phyloP scores from a whole-genome alignment of 1,139 yeast species.

The Yamadazyma trypodendri region DNA sequence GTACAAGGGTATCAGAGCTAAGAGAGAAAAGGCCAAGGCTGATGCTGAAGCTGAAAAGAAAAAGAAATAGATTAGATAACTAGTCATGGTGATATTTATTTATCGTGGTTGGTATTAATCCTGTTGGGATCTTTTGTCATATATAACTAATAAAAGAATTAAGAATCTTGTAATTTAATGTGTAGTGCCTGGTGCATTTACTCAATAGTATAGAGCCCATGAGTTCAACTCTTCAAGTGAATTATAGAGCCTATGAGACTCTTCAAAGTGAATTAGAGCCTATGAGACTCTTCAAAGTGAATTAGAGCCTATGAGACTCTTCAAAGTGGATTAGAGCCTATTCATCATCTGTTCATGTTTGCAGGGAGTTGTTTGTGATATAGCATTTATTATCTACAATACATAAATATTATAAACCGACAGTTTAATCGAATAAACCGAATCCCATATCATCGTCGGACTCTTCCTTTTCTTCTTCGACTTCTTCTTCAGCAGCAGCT shows the following conservation, averaged over 20 bases:
- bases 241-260: too few relatives aligned
- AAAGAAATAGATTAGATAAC: slow-evolving; percentile 63
- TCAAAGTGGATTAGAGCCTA: too few relatives aligned
- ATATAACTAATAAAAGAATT: slow-evolving; percentile 3
- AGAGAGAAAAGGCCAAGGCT: slow-evolving; percentile 96
- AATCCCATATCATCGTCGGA: slow-evolving; percentile 86
- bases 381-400: slow-evolving; percentile 4
- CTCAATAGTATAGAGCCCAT: too few relatives aligned
- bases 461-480: slow-evolving; percentile 55
- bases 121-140: slow-evolving; percentile 4
- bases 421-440: slow-evolving; percentile 70
- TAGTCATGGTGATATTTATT: slow-evolving; percentile 4
- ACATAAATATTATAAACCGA: slow-evolving; percentile 2
- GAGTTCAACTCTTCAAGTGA: too few relatives aligned
- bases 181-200: background rate
- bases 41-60: slow-evolving; percentile 98
- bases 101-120: slow-evolving; percentile 37
- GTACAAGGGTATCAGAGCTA: slow-evolving; percentile 93
- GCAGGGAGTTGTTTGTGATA: too few relatives aligned
- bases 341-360: too few relatives aligned
- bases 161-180: slow-evolving; percentile 1
- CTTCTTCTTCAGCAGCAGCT: slow-evolving; percentile 55
- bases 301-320: too few relatives aligned
- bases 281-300: too few relatives aligned
- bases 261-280: too few relatives aligned